Percentiles rank a stretch among this genome's conserved stretches.
Evolutionary conservation across 106 monocot genomes (phyloP).

Genomic region (Alisma plantagoaquatica): DNA sequence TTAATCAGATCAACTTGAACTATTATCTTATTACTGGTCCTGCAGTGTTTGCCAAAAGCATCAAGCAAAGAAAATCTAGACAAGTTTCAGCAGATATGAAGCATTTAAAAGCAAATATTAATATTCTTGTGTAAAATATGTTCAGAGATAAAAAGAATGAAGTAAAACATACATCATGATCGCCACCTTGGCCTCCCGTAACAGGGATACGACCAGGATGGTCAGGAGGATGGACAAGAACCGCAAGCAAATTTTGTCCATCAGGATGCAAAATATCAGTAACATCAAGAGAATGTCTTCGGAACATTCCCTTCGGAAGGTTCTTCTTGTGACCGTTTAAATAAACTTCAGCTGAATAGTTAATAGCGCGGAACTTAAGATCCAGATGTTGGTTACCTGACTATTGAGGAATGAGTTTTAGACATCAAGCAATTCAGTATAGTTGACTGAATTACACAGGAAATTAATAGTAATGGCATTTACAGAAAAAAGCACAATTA

Average conservation of each 20-base stretch:
- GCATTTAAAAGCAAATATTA: too few species aligned
- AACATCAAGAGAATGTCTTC: constrained; percentile 80
- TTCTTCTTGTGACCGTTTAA: constrained; percentile 77
- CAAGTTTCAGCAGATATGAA: too few species aligned
- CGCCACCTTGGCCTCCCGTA: constrained; percentile 95
- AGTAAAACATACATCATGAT: constrained; percentile 81
- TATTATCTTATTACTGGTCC: too few species aligned
- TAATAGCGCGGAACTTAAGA: constrained; percentile 95
- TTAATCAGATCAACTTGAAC: too few species aligned
- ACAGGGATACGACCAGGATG: constrained; percentile 90
- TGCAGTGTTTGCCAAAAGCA: too few species aligned
- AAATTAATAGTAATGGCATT: background rate
- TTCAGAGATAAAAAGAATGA: too few species aligned
- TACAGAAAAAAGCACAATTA: too few species aligned
- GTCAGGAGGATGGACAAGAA: constrained; percentile 95
- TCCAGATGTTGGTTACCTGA: constrained; percentile 62
- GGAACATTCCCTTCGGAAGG: constrained; percentile 90
- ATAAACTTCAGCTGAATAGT: constrained; percentile 89
- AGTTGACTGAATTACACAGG: constrained; percentile 8
- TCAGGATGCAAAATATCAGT: constrained; percentile 77
- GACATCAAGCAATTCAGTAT: too few species aligned
- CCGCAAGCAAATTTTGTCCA: constrained; percentile 85
- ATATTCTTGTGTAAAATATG: too few species aligned
- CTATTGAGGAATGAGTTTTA: too few species aligned
- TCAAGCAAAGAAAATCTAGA: too few species aligned